These are phyloP conservation scores for Penicillium nucicola DNA, from an alignment of 495 filamentous ascomycete genomes.

Conservation along the genomic window DNA sequence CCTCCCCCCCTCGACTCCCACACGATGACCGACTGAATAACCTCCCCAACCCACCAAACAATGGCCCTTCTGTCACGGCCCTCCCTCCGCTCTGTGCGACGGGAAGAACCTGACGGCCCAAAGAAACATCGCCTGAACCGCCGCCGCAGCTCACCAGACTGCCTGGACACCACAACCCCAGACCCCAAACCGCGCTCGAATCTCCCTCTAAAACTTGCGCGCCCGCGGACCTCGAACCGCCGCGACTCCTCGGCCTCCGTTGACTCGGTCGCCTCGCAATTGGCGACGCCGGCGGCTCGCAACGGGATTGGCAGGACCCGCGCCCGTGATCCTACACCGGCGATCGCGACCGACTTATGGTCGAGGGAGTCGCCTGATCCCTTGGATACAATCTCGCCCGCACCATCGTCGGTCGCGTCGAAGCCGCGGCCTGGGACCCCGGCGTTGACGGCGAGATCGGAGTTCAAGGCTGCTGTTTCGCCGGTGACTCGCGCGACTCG, in stretches of 20 bases:
- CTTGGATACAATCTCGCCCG: slow-evolving; percentile 37
- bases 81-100: slow-evolving; percentile 36
- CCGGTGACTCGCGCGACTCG: slow-evolving; percentile 15
- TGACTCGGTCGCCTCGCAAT: slow-evolving; percentile 21
- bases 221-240: slow-evolving; percentile 20
- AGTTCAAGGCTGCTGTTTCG: slow-evolving; percentile 3
- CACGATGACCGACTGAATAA: slow-evolving; percentile 5
- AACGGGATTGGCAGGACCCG: slow-evolving; percentile 21
- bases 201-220: slow-evolving; percentile 18
- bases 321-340: slow-evolving; percentile 10
- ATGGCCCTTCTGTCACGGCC: slow-evolving; percentile 41
- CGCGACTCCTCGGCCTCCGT: slow-evolving; percentile 16
- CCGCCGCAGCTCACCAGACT: slow-evolving; percentile 40
- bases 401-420: slow-evolving; percentile 3
- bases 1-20: neutral
- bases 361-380: slow-evolving; percentile 37
- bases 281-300: slow-evolving; percentile 16
- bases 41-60: slow-evolving; percentile 13
- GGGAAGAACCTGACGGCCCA: slow-evolving; percentile 21
- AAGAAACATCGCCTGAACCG: slow-evolving; percentile 32
- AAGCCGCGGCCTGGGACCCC: slow-evolving; percentile 12
- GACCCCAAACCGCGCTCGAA: slow-evolving; percentile 18
- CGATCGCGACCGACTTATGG: slow-evolving; percentile 5
- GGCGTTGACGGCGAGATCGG: slow-evolving; percentile 2
- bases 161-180: slow-evolving; percentile 32